Evolutionary conservation across 2,329 filamentous ascomycete genomes (phyloP).

Genomic region (Scedosporium minutisporum): DNA sequence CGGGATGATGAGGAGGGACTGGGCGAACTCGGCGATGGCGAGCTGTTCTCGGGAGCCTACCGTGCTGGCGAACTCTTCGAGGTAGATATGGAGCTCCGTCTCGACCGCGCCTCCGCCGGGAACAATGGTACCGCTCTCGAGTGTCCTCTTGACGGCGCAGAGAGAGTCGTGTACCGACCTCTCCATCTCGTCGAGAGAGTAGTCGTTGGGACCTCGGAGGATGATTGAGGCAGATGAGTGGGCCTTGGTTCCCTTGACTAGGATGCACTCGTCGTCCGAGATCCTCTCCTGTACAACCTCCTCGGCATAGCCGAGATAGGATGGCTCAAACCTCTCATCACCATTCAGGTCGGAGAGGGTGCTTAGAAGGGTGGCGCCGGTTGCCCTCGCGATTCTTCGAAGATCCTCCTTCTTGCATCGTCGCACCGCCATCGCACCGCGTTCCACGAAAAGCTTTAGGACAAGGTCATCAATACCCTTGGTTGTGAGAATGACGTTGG

Average conservation of each 20-base stretch:
- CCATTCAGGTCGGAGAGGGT: constrained; percentile 94
- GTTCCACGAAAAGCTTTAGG: constrained; percentile 89
- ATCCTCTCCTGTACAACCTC: constrained; percentile 98
- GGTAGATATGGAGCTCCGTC: constrained; percentile 97
- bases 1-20: constrained; percentile 86
- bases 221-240: constrained; percentile 94
- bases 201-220: constrained; percentile 91
- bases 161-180: constrained; percentile 94
- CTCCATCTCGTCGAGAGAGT: constrained; percentile 97
- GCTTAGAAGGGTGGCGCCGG: constrained; percentile 85
- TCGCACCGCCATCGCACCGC: constrained; percentile 88
- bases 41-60: constrained; percentile 96
- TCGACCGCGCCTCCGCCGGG: constrained; percentile 94
- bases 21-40: constrained; percentile 94
- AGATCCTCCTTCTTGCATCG: constrained; percentile 98
- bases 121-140: constrained; percentile 94
- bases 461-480: constrained; percentile 98
- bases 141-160: constrained; percentile 90
- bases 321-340: constrained; percentile 90
- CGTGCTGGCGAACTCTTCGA: constrained; percentile 96
- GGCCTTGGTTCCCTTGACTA: constrained; percentile 90
- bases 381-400: constrained; percentile 88
- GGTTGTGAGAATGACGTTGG: constrained; percentile 91
- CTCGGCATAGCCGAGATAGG: constrained; percentile 81
- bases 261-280: constrained; percentile 95